Base-by-base conservation (phyloP, 108 stramenopile species). In the Conticribra weissflogii region DNA sequence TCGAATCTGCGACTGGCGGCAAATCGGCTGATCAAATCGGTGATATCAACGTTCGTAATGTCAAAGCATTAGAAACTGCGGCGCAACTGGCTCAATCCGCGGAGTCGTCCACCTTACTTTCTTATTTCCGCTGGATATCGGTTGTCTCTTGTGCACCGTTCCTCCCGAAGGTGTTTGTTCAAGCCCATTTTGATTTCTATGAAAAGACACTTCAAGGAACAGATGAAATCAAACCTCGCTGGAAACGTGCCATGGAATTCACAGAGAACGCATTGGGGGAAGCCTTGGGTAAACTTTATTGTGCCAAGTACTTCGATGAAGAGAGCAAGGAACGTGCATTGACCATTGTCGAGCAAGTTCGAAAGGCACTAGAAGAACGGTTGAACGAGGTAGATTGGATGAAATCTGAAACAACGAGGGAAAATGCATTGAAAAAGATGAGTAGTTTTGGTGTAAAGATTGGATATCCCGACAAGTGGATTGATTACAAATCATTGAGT, bases 371-470 rank as follows among this genome's bases (percentile, higher is more conserved):
- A 63, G 86, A 89, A 64, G 91, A 87, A 34, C 78, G 90, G 16
- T 65, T 95, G 45, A 85, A 87, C 58, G 90, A 90, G 67, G 90
- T 92, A 0, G 89, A 90, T n/a, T 95, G 94, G 94, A 91, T 95
- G 81, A 86, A 81, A 56, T 76, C 86, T 3, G 87, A 86, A 7
- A 61, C 63, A 22, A 95, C 94, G 2, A 63, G 90, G 14, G 54
- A 70, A 30, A 67, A 71, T 59, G 94, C 88, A 1, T 57, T 95
- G 60, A 80, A 88, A 70, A 95, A 92, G 66, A 91, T 95, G 87
- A 51, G 25, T 14, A 61, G 72, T n/a, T 94, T 94, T 61, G 59
- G 81, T 30, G 82, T 90, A 3, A 91, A 91, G 71, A 94, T 94
- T 57, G 93, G 93, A 14, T 89, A 86, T 55, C 93, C 90, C 2